Conservation (phyloP, 768 basidiomycete genomes). For the Plicaturopsis crispa region DNA sequence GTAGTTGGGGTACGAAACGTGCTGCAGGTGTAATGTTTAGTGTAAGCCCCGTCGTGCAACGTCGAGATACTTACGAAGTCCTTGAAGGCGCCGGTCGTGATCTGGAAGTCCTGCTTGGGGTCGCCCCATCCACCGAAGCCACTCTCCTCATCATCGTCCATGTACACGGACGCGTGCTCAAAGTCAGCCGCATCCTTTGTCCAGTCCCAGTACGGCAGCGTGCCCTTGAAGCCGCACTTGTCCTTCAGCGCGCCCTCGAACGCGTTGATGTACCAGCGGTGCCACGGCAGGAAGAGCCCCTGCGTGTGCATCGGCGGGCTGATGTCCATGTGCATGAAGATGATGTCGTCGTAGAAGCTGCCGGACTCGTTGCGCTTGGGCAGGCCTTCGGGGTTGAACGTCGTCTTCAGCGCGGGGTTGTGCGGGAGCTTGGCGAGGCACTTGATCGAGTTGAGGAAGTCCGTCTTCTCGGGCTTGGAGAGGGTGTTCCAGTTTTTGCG, state of each 20-base stretch:
- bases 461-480: too few species aligned
- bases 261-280: constrained; percentile 17
- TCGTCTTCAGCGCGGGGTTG: constrained; percentile 2
- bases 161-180: constrained; percentile 10
- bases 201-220: constrained; percentile 22
- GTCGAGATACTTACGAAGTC: too few species aligned
- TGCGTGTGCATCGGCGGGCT: constrained; percentile 12
- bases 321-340: too few species aligned
- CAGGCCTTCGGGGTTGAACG: constrained; percentile 8
- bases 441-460: too few species aligned
- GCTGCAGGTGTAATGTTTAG: too few species aligned
- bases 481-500: too few species aligned
- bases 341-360: constrained; percentile 11
- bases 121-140: constrained; percentile 16
- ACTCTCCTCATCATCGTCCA: constrained; percentile 10
- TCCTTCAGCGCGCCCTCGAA: constrained; percentile 18
- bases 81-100: too few species aligned
- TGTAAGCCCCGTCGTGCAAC: too few species aligned
- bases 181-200: constrained; percentile 12
- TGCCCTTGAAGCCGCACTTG: constrained; percentile 19
- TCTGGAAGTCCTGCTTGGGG: constrained; percentile 10
- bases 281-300: constrained; percentile 26
- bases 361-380: constrained; percentile 11
- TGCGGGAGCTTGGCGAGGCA: constrained; percentile 12
- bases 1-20: too few species aligned